Evolutionary conservation across 1,284 basidiomycete species (phyloP), one percentile per base, ranked within the genome.

Genomic region (Ceratobasidium sp.): DNA sequence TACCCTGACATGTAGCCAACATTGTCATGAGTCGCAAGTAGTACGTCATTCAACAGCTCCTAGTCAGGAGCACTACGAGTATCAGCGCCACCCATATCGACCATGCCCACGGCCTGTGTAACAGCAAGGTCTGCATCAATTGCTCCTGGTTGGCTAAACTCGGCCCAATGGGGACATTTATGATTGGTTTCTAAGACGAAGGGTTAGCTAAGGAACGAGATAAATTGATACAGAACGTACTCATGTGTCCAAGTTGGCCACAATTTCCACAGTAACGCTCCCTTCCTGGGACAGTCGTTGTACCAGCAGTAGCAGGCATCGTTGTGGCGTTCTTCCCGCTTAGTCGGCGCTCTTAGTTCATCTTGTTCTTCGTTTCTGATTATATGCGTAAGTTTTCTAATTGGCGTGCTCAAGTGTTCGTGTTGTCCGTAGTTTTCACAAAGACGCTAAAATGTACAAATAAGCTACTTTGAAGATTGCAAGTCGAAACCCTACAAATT

Each of bases 161-260:
- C 94, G 54, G 93, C 92, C 92, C 92, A 95, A 14, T 90, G 88
- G 47, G 93, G 95, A 81, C 95, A 97, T 80, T 96, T 96, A 73
- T 94, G 88, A 81, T 97, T 97, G 32, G 96, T 97, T 87, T 96
- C 93, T 95, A 81, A 41, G 54, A 23, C 18, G 46, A 52, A 49
- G 52, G 26, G 23, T 38, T 38, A 38, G 35, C 11, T 38, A 5
- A 38, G 35, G 35, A 38, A 38, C 35, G 11, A 11, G 35, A 38
- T 4, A 4, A 11, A 50, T 72, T 54, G 70, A 58, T 59, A 69
- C 21, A 44, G 49, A 61, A 85, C 91, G 74, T 80, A 95, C 93
- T 96, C 90, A 97, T 98, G 82, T 98, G 95, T 49, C 95, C 95
- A 85, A 96, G 91, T 79, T 95, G 93, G 9, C 95, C 95, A 79